phyloP scores from a whole-genome alignment of 2,329 filamentous ascomycete genomes.

The Pseudocercospora eumusae region DNA sequence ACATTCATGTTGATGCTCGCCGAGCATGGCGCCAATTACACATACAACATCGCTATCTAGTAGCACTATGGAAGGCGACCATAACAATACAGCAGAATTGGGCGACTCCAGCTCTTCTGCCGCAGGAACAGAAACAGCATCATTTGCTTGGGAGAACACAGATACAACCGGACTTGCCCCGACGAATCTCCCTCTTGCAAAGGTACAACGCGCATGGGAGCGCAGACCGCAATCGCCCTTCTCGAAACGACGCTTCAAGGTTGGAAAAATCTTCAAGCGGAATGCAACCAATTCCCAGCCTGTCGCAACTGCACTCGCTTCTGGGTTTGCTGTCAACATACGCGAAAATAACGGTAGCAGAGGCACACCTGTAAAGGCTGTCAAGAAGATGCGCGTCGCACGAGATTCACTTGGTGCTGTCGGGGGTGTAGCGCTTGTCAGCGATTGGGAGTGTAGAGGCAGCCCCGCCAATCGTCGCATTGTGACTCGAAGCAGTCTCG shows the following conservation, averaged over 20 bases:
- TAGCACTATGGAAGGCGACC: background rate
- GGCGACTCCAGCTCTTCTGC: conserved; percentile 3
- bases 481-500: conserved; percentile 32
- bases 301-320: conserved; percentile 5
- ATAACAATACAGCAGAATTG: background rate
- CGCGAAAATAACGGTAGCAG: background rate
- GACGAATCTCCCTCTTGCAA: conserved; percentile 44
- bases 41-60: conserved; percentile 12
- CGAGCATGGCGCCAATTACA: background rate
- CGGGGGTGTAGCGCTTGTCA: conserved; percentile 25
- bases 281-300: conserved; percentile 12
- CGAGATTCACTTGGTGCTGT: conserved; percentile 10
- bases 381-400: conserved; percentile 49
- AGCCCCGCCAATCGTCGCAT: conserved; percentile 36
- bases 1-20: background rate
- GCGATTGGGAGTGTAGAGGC: conserved; percentile 35
- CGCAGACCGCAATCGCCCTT: conserved; percentile 48
- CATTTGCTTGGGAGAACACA: conserved; percentile 43
- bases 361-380: conserved; percentile 44
- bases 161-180: conserved; percentile 48
- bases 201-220: conserved; percentile 53
- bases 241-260: conserved; percentile 38
- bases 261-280: conserved; percentile 51
- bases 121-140: conserved; percentile 10
- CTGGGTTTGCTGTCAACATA: conserved; percentile 20